Evolutionary conservation across 139 green algal genomes (phyloP).

Genomic region (Chlorella sorokiniana): DNA sequence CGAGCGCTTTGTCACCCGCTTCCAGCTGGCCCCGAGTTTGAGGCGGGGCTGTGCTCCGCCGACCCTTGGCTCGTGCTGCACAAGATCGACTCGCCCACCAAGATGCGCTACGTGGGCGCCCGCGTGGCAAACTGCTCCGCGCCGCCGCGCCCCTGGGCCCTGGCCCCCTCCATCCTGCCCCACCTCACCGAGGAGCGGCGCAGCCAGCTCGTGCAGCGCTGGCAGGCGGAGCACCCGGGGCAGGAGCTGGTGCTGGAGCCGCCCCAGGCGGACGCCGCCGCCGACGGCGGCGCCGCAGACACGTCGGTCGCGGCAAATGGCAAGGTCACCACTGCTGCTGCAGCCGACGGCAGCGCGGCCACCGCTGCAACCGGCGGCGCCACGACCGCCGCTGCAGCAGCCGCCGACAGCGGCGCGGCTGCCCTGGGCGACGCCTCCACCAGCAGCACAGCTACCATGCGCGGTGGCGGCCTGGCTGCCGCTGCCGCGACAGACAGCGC

Average conservation of each 20-base stretch:
- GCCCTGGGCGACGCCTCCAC: too few species aligned
- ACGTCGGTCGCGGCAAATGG: not conserved
- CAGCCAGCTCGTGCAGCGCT: not conserved
- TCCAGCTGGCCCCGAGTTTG: constrained; percentile 49
- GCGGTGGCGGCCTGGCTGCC: not conserved
- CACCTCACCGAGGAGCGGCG: not conserved
- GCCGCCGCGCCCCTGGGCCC: not conserved
- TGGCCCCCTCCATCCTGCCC: constrained; percentile 8
- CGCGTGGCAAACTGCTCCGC: constrained; percentile 26
- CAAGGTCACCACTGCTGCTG: not conserved
- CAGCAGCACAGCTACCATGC: not conserved
- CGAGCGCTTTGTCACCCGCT: constrained; percentile 42
- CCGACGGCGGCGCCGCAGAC: not conserved
- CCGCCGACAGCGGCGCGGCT: not conserved
- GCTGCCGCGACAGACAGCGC: too few species aligned
- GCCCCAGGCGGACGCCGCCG: not conserved
- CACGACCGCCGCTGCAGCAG: not conserved
- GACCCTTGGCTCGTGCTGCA: constrained; percentile 54
- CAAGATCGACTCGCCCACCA: constrained; percentile 62
- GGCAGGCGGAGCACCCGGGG: not conserved
- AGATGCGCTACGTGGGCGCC: constrained; percentile 56
- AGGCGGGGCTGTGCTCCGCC: constrained; percentile 41
- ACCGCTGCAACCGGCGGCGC: not conserved
- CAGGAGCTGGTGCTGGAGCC: not conserved
- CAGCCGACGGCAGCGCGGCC: not conserved